Evolutionary conservation across 805 yeast genomes (phyloP).

Genomic region (Helenozyma baotianmanensis): DNA sequence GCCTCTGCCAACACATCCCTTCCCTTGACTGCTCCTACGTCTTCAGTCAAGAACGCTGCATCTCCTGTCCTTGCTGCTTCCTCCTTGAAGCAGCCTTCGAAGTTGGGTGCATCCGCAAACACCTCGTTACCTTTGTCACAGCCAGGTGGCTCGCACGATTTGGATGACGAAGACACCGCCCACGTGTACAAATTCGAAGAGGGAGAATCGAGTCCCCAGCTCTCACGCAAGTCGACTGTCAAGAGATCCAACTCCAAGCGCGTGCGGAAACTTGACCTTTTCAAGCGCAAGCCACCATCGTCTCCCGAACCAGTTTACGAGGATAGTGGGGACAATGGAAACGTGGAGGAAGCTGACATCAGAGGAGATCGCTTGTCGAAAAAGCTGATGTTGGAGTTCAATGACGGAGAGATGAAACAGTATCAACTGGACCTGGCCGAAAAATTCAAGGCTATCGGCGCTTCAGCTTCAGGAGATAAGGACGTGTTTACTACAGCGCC

Average conservation of each 20-base stretch:
- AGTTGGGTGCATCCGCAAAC: neutral
- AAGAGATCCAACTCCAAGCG: slow-evolving; percentile 38
- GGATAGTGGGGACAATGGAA: slow-evolving; percentile 12
- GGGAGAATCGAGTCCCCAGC: slow-evolving; percentile 18
- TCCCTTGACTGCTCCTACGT: no score
- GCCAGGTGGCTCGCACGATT: no score
- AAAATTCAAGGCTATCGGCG: slow-evolving; percentile 1
- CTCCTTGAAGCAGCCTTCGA: neutral
- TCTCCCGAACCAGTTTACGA: neutral
- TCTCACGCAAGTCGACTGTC: slow-evolving; percentile 38
- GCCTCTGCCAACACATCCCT: no score
- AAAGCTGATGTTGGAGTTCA: slow-evolving; percentile 1
- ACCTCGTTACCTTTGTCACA: slow-evolving; percentile 2
- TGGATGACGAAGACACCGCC: slow-evolving; percentile 14
- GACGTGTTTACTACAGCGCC: slow-evolving; percentile 1
- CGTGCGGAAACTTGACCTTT: slow-evolving; percentile 37
- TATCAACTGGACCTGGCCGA: neutral
- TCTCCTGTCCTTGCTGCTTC: neutral
- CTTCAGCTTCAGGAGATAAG: neutral
- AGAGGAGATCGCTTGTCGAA: slow-evolving; percentile 1
- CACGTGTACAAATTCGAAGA: slow-evolving; percentile 32
- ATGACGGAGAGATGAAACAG: neutral
- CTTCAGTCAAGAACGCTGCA: no score
- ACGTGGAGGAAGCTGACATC: no score
- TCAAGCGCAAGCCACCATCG: slow-evolving; percentile 7